Evolutionary conservation across 2,329 filamentous ascomycete genomes (phyloP), one percentile per base, ranked within the genome.

Genomic region (Elsinoe fawcettii): DNA sequence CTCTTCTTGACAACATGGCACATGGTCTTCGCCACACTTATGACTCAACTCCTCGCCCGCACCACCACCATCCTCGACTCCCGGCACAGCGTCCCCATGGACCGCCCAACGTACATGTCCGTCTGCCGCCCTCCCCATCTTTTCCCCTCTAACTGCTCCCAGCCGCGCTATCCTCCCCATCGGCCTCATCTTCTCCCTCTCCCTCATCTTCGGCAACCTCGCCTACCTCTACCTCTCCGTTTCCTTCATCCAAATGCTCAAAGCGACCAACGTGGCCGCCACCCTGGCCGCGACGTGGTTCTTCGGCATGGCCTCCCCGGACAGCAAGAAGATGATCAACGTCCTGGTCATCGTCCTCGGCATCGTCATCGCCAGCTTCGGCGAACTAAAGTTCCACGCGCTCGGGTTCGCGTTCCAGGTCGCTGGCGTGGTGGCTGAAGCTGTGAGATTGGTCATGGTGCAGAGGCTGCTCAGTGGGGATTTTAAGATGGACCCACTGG

Each of bases 211-310:
- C 74, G 90, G 91, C 69, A 97, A 97, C 77, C 75, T 95, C 74
- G 90, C 92, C 66, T 97, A 97, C 71, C 82, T 96, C 57, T 96
- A 96, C 74, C 83, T 97, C 60, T 93, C 87, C 64, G 92, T 97
- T 59, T 88, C 92, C 60, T 97, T 97, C 74, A 97, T 97, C 68
- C 92, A 97, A 80, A 97, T 97, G 92, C 85, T 97, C 73, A 97
- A 97, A 87, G 93, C 93, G 64, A 96, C 90, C 43, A 97, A 89
- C 30, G 93, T 93, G 14, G 91, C 97, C 59, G 91, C 90, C 56
- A 91, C 97, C 55, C 83, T 99, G 37, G 75, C 97, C 64, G 87
- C 89, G 39, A 89, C 90, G 64, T 97, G 93, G 92, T 78, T 80
- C 55, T 84, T 97, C 67, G 89, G 90, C 59, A 84, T 96, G 61